These are phyloP conservation scores for Rhodotorula sp. DNA, from an alignment of 1,284 basidiomycete genomes.

Conservation along the genomic window DNA sequence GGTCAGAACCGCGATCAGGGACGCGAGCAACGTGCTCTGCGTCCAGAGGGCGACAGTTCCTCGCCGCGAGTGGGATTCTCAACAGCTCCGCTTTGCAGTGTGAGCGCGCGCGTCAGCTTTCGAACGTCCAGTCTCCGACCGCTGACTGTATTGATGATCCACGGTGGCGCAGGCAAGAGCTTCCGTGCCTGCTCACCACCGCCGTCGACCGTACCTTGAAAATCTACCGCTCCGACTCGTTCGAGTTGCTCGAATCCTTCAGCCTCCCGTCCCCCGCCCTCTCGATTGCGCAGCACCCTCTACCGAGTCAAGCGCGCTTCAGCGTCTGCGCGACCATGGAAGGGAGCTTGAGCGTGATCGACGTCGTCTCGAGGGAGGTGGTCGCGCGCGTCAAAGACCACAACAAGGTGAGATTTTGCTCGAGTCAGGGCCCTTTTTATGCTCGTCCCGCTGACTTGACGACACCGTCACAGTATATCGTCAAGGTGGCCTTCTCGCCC, in stretches of 20 bases:
- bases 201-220: conserved; percentile 42
- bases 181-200: conserved; percentile 39
- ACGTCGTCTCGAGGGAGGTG: conserved; percentile 35
- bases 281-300: conserved; percentile 30
- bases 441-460: not conserved
- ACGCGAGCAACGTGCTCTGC: conserved; percentile 38
- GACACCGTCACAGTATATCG: conserved; percentile 30
- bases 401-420: conserved; percentile 33
- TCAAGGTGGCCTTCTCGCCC: conserved; percentile 30
- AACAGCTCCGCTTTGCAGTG: conserved; percentile 25
- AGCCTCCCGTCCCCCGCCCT: conserved; percentile 35
- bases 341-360: conserved; percentile 33
- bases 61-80: conserved; percentile 36
- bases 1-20: conserved; percentile 23
- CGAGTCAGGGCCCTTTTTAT: no score
- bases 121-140: no score
- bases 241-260: conserved; percentile 37
- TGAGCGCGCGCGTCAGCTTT: conserved; percentile 8
- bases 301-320: not conserved
- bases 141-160: not conserved
- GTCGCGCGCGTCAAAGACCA: conserved; percentile 32
- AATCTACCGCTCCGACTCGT: conserved; percentile 21
- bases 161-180: conserved; percentile 1
- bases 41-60: conserved; percentile 25
- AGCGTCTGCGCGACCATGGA: conserved; percentile 42